Percentiles rank a stretch among this genome's conserved stretches.
phyloP scores from a whole-genome alignment of 2,329 filamentous ascomycete genomes.

The Cytospora mali region DNA sequence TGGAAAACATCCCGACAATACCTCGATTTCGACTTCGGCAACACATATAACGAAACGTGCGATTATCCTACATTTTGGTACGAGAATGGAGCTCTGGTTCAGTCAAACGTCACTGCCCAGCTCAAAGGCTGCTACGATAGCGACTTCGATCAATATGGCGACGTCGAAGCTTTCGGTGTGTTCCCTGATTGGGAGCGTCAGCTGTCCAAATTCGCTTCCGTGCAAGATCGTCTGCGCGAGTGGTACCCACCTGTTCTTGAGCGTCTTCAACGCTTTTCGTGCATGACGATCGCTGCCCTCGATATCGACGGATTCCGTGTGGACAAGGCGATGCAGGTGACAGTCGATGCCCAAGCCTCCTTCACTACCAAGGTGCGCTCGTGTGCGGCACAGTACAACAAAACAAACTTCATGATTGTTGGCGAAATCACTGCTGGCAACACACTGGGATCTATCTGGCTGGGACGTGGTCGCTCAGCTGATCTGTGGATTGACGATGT shows the following conservation, averaged over 20 bases:
- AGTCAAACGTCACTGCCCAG: conserved; percentile 45
- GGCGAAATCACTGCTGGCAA: conserved; percentile 67
- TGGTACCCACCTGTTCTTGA: conserved; percentile 61
- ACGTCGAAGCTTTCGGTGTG: conserved; percentile 63
- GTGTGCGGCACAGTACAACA: conserved; percentile 57
- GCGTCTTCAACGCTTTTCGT: conserved; percentile 61
- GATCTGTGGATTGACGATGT: conserved; percentile 29
- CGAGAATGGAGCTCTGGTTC: conserved; percentile 56
- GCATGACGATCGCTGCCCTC: conserved; percentile 61
- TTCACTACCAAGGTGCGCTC: conserved; percentile 58
- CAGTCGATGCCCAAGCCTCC: conserved; percentile 60
- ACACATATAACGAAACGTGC: conserved; percentile 55
- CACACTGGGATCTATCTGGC: conserved; percentile 59
- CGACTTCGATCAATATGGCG: conserved; percentile 64
- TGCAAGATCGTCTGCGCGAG: conserved; percentile 66
- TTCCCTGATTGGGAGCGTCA: conserved; percentile 66
- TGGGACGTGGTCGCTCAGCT: conserved; percentile 60
- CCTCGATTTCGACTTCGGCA: conserved; percentile 57
- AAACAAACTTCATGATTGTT: conserved; percentile 64
- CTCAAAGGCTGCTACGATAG: conserved; percentile 60
- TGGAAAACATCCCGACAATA: conserved; percentile 59
- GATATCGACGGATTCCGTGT: conserved; percentile 68
- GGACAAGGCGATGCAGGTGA: conserved; percentile 64
- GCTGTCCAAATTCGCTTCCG: conserved; percentile 65
- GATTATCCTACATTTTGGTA: conserved; percentile 63